Evolutionary conservation across 177 flowering plant species (phyloP), one percentile per base, ranked within the genome.

Genomic region (Telopea speciosissima): DNA sequence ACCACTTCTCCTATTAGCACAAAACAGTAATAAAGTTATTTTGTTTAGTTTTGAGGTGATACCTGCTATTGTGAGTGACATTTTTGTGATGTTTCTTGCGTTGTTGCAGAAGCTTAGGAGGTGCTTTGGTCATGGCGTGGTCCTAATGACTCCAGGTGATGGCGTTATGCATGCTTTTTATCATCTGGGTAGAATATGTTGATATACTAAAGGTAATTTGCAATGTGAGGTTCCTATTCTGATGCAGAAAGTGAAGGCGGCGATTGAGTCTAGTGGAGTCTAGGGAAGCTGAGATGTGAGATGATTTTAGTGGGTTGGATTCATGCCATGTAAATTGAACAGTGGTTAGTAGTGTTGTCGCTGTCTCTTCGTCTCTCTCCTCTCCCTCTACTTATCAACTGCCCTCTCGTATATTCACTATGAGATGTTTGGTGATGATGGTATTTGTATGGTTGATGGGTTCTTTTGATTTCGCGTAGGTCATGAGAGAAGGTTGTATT

Each of bases 241-340:
- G 24, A 23, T 70, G 70, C 73, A 75, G 73, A 69, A 70, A 65
- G 40, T 33, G 68, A 75, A 62, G 25, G 40, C 54, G 25, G 62
- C 24, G 40, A 14, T 14, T 63, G 19, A 17, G 12, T 26, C 45
- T 24, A 66, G 8, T 49, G 19, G 42, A 49, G 70, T 62, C 65
- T 21, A 22, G 42, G 52, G 68, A 63, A 56, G 61, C 59, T 74
- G 76, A 56, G 49, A 64, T 71, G 73, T 60, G 70, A 66, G 49
- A 54, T 65, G 31, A n/a, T 73, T 44, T 23, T 44, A 12, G 16
- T 40, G 64, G 23, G 49, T 31, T 49, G 64, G 67, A 68, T 70
- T 72, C 63, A 68, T 75, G 75, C 72, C 72, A 56, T 72, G 78
- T 63, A 62, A 70, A 58, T 76, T 25, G 45, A 62, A 64, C 62